Percentiles rank a stretch among this genome's conserved stretches.
phyloP scores from a whole-genome alignment of 345 rosid genomes.

The Camelina neglecta region DNA sequence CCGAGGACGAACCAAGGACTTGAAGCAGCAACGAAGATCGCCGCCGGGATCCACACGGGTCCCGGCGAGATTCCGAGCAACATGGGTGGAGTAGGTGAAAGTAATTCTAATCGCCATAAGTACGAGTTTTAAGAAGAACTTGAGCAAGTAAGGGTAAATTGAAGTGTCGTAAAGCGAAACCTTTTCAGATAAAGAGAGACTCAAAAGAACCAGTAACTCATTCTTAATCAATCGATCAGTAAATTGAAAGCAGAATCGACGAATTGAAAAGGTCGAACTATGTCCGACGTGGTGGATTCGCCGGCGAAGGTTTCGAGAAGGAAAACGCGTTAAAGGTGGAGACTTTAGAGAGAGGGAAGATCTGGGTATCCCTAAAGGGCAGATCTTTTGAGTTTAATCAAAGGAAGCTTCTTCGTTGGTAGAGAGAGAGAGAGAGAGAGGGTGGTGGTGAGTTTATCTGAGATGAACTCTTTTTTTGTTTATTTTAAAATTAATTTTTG shows the following conservation, averaged over 20 bases:
- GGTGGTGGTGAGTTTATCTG: neutral
- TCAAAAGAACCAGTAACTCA: conserved; percentile 30
- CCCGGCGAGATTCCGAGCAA: conserved; percentile 70
- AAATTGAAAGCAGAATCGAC: conserved; percentile 29
- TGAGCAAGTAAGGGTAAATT: conserved; percentile 53
- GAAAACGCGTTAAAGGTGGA: neutral
- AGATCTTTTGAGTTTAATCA: conserved; percentile 31
- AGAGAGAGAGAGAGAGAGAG: neutral
- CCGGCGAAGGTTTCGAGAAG: conserved; percentile 20
- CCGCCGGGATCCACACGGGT: conserved; percentile 52
- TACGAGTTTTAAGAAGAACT: conserved; percentile 51
- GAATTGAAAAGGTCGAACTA: conserved; percentile 26
- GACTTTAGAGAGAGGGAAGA: conserved; percentile 7
- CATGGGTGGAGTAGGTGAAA: conserved; percentile 65
- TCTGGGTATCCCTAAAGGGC: conserved; percentile 29
- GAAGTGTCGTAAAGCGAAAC: conserved; percentile 49
- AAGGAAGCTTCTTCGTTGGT: conserved; percentile 30
- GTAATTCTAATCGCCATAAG: conserved; percentile 78
- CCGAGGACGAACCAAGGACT: conserved; percentile 60
- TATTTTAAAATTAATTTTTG: neutral
- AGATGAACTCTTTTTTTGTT: neutral
- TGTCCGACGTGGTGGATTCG: neutral
- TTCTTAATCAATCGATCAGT: conserved; percentile 35
- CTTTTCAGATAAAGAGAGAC: conserved; percentile 18
- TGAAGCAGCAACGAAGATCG: conserved; percentile 55